phyloP scores from a whole-genome alignment of 495 filamentous ascomycete genomes.

The Neurospora cerealis region DNA sequence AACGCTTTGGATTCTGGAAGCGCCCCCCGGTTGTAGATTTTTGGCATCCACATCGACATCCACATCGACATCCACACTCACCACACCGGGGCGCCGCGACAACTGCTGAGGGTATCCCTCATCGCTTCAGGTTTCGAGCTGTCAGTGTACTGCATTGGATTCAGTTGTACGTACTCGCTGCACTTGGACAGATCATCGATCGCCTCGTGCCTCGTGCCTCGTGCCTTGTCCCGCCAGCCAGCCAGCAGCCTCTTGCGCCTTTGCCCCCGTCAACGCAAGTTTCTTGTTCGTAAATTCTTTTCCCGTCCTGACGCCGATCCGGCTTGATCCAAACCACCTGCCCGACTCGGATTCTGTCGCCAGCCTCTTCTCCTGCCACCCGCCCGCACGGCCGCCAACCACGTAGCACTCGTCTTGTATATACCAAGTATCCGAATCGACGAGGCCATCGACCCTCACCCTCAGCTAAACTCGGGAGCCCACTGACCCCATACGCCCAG shows the following conservation, averaged over 20 bases:
- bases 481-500: background rate
- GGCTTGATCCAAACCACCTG: background rate
- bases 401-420: background rate
- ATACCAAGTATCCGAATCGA: background rate
- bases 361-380: background rate
- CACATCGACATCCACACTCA: background rate
- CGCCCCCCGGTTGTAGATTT: background rate
- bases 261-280: background rate
- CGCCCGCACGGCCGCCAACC: background rate
- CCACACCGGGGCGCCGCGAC: background rate
- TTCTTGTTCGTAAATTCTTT: background rate
- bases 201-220: background rate
- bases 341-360: background rate
- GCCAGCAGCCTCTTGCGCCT: background rate
- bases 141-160: background rate
- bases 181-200: background rate
- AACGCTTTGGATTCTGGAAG: background rate
- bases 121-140: background rate
- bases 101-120: conserved; percentile 10
- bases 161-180: background rate
- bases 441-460: background rate
- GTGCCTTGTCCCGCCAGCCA: background rate
- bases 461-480: background rate
- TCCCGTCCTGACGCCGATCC: background rate
- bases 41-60: conserved; percentile 8